Conservation (phyloP, 495 filamentous ascomycete genomes). For the Massariosphaeria phaeospora region DNA sequence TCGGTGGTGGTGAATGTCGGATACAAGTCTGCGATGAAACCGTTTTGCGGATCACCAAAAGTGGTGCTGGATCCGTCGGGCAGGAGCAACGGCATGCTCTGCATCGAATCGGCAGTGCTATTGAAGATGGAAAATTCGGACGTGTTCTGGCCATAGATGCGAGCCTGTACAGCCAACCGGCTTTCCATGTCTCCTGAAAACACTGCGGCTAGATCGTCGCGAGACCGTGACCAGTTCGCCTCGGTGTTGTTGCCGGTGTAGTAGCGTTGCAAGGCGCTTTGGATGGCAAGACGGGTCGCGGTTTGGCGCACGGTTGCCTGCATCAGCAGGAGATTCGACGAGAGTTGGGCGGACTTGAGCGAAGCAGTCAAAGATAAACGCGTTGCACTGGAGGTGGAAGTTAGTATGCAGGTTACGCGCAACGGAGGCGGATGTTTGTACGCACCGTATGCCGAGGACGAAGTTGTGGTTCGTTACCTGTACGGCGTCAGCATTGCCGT, state of each 20-base stretch:
- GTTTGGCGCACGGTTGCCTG: constrained; percentile 64
- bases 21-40: constrained; percentile 64
- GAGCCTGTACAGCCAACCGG: constrained; percentile 59
- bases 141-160: constrained; percentile 59
- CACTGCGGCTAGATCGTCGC: constrained; percentile 57
- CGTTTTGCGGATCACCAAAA: constrained; percentile 55
- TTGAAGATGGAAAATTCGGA: constrained; percentile 58
- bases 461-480: constrained; percentile 75
- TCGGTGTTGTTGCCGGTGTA: constrained; percentile 53
- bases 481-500: constrained; percentile 1
- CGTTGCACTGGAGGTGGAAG: constrained; percentile 38
- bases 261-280: constrained; percentile 57
- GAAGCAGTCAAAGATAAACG: constrained; percentile 72
- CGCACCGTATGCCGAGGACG: constrained; percentile 59
- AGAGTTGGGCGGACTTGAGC: constrained; percentile 75
- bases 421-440: constrained; percentile 6
- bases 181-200: constrained; percentile 48
- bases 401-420: neutral
- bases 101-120: constrained; percentile 46
- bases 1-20: constrained; percentile 64
- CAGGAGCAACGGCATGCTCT: constrained; percentile 41
- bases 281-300: constrained; percentile 62
- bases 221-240: constrained; percentile 52
- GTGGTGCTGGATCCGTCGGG: constrained; percentile 53
- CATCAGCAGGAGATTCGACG: constrained; percentile 68